A percentile compares a stretch with the other conserved stretches of the same genome.
These are phyloP conservation scores for Monsonia emarginata DNA, from an alignment of 441 rosid species.

Conservation along the genomic window DNA sequence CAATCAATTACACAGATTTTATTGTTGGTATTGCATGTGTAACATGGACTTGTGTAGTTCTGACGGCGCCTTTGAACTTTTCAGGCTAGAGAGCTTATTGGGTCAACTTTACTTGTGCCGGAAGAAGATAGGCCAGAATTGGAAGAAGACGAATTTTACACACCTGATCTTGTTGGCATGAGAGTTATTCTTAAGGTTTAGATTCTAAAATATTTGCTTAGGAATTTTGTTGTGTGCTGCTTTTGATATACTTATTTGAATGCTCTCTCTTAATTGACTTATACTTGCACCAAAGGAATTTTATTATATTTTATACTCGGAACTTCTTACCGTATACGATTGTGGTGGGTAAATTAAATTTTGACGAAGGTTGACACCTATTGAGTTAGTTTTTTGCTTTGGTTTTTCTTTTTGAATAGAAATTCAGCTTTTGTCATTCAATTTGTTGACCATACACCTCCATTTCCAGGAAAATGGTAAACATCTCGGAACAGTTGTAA, in stretches of 20 bases:
- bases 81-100: slow-evolving; percentile 75
- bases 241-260: neutral
- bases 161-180: slow-evolving; percentile 86
- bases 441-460: slow-evolving; percentile 1
- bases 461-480: slow-evolving; percentile 57
- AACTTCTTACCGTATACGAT: neutral
- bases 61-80: slow-evolving; percentile 9
- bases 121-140: slow-evolving; percentile 75
- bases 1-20: neutral
- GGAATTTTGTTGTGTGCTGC: neutral
- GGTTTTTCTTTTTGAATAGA: neutral
- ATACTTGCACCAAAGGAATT: neutral
- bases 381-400: neutral
- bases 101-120: slow-evolving; percentile 67
- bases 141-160: slow-evolving; percentile 67
- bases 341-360: neutral
- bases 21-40: neutral
- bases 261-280: neutral
- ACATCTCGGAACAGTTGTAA: slow-evolving; percentile 66
- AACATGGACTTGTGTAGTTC: slow-evolving; percentile 3
- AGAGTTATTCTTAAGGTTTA: slow-evolving; percentile 63
- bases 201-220: neutral
- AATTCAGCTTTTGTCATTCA: neutral
- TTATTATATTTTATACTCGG: neutral
- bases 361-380: neutral